Conservation (phyloP, 1,139 yeast species). For the Scheffersomyces cryptocercus region DNA sequence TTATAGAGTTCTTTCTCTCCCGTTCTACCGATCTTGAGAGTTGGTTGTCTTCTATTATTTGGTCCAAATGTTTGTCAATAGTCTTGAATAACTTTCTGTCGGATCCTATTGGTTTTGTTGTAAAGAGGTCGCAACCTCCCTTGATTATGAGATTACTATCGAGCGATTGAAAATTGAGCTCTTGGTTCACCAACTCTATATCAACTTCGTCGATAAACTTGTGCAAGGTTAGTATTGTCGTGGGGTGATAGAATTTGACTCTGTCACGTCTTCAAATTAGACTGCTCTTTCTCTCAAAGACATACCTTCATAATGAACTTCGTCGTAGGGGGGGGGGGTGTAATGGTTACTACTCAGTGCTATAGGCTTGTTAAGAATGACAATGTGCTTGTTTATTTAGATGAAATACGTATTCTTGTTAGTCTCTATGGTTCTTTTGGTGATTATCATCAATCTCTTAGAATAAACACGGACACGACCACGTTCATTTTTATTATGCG, state of each 20-base stretch:
- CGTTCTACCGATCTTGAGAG: slow-evolving; percentile 42
- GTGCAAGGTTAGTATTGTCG: slow-evolving; percentile 15
- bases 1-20: slow-evolving; percentile 41
- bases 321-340: not conserved
- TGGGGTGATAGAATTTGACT: not conserved
- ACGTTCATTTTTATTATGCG: not conserved
- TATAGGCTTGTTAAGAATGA: too few relatives aligned
- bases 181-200: slow-evolving; percentile 84
- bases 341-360: not conserved
- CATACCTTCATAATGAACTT: slow-evolving; percentile 18
- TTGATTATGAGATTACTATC: slow-evolving; percentile 73
- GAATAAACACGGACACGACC: slow-evolving; percentile 1
- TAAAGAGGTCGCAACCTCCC: slow-evolving; percentile 94
- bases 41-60: slow-evolving; percentile 58
- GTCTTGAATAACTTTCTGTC: slow-evolving; percentile 88
- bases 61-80: slow-evolving; percentile 78
- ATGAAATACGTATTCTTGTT: too few relatives aligned
- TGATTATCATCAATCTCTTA: slow-evolving; percentile 11
- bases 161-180: slow-evolving; percentile 80
- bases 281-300: slow-evolving; percentile 3
- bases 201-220: slow-evolving; percentile 92
- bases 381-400: too few relatives aligned
- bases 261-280: not conserved
- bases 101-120: slow-evolving; percentile 89
- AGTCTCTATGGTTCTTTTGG: slow-evolving; percentile 12